Conservation (phyloP, 75 land plant species). For the Cunninghamia lanceolata region DNA sequence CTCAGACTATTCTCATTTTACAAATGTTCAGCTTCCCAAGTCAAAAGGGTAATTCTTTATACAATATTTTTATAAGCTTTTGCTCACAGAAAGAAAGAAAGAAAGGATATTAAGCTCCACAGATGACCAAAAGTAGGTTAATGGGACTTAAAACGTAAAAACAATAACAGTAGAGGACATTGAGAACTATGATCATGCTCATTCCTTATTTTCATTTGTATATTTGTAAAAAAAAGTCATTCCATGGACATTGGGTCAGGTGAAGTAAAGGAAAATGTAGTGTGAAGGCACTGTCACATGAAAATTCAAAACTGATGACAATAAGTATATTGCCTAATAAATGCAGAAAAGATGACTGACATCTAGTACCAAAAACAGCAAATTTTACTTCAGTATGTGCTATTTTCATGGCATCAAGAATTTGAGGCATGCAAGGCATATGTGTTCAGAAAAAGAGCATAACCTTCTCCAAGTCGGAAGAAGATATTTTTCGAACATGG, state of each 20-base stretch:
- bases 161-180: too few species aligned
- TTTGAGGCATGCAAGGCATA: too few species aligned
- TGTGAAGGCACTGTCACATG: background rate
- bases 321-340: background rate
- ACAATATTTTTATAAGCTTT: background rate
- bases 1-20: background rate
- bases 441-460: background rate
- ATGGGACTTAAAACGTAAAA: too few species aligned
- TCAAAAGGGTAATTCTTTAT: background rate
- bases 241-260: background rate
- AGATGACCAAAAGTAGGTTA: too few species aligned
- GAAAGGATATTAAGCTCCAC: too few species aligned
- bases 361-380: background rate
- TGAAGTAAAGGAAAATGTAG: background rate
- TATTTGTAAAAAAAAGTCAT: background rate
- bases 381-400: background rate
- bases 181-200: background rate
- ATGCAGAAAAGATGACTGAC: background rate
- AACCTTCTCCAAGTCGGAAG: conserved; percentile 4
- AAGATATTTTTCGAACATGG: background rate
- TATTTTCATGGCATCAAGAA: background rate
- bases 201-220: background rate
- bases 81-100: background rate
- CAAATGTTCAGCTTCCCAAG: background rate
- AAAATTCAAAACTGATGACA: background rate